These are phyloP conservation scores for Toxoplasma gondii DNA, from an alignment of 169 alveolate genomes.

Conservation along the genomic window DNA sequence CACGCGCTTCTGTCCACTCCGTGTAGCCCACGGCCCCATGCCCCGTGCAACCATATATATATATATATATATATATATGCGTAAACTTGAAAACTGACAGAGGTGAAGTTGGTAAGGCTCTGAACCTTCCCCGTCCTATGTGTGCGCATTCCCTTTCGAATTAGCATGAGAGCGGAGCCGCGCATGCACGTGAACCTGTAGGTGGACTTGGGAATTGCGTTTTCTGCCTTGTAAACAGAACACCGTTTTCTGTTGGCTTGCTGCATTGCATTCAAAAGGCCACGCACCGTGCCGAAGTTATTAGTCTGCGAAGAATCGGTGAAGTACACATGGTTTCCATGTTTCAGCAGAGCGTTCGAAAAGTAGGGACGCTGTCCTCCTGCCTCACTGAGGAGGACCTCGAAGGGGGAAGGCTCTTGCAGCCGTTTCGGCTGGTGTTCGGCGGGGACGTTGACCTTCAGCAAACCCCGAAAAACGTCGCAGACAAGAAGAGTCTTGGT, in stretches of 20 bases:
- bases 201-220: no score
- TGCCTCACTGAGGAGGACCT: background rate
- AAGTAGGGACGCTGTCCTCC: background rate
- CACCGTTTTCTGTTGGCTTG: no score
- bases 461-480: constrained; percentile 18
- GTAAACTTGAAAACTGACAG: no score
- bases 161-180: no score
- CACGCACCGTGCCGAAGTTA: constrained; percentile 27
- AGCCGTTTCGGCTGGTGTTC: background rate
- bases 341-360: background rate
- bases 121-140: no score
- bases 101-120: no score
- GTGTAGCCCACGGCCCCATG: no score
- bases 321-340: background rate
- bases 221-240: no score
- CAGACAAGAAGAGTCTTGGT: background rate
- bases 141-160: no score
- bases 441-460: background rate
- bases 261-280: background rate
- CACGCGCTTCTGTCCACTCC: no score
- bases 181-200: no score
- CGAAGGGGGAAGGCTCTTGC: background rate
- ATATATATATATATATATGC: background rate
- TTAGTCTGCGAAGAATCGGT: constrained; percentile 12
- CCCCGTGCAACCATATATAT: no score